Evolutionary conservation across 2,329 filamentous ascomycete species (phyloP).

Genomic region (Ceratocystis colombiana): DNA sequence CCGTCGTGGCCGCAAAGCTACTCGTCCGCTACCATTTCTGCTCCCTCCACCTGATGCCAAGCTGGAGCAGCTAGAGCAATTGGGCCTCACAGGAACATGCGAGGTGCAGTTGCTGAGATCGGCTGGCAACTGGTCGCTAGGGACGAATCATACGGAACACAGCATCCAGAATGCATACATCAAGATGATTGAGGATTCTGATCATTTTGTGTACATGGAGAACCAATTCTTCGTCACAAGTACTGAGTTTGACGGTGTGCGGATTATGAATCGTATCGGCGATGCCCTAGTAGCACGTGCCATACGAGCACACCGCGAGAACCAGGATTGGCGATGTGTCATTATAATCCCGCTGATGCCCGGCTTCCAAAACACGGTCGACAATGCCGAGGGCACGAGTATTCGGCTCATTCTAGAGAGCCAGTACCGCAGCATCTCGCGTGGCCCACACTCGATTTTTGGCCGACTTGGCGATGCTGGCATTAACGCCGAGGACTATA

Average conservation of each 20-base stretch:
- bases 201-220: constrained; percentile 97
- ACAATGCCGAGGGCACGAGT: constrained; percentile 86
- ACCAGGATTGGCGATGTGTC: constrained; percentile 81
- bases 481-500: constrained; percentile 90
- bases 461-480: constrained; percentile 66
- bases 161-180: constrained; percentile 95
- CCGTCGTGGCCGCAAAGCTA: constrained; percentile 82
- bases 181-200: constrained; percentile 86
- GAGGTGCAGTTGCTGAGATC: constrained; percentile 94
- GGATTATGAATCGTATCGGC: constrained; percentile 85
- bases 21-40: constrained; percentile 83
- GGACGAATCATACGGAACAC: constrained; percentile 76
- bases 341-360: constrained; percentile 92
- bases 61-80: constrained; percentile 69
- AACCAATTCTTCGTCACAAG: constrained; percentile 98
- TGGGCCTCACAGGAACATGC: constrained; percentile 86
- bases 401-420: constrained; percentile 94
- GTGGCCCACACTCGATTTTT: constrained; percentile 86
- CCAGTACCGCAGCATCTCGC: constrained; percentile 91
- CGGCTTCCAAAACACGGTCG: constrained; percentile 96
- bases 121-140: constrained; percentile 82
- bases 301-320: constrained; percentile 68
- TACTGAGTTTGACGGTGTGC: constrained; percentile 75
- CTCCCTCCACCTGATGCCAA: constrained; percentile 89
- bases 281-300: constrained; percentile 91